Conservation (phyloP, 352 stramenopile genomes). For the Elongisporangium undulatum region DNA sequence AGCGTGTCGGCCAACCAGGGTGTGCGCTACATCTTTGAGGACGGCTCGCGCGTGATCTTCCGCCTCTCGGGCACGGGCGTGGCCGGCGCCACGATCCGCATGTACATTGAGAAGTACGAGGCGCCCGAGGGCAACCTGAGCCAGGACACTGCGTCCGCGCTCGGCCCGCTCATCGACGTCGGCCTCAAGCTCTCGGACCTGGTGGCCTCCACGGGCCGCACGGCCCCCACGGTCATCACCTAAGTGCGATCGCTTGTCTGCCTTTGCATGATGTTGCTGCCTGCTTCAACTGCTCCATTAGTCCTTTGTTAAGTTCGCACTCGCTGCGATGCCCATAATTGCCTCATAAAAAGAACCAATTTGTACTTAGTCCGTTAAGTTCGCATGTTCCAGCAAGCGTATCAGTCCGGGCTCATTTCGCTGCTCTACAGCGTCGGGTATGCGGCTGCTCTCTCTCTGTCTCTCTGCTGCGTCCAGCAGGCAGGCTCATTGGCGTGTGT, state of each 20-base stretch:
- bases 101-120: slow-evolving; percentile 99
- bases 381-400: slow-evolving; percentile 43
- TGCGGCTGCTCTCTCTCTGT: slow-evolving; percentile 5
- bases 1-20: slow-evolving; percentile 96
- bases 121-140: slow-evolving; percentile 75
- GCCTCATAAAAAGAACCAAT: not conserved
- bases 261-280: slow-evolving; percentile 2
- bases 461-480: not conserved
- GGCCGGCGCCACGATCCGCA: slow-evolving; percentile 95
- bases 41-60: slow-evolving; percentile 96
- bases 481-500: not conserved
- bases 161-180: slow-evolving; percentile 89
- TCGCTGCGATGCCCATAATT: not conserved
- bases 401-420: slow-evolving; percentile 50
- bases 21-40: slow-evolving; percentile 94
- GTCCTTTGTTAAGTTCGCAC: not conserved
- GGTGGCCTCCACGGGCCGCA: slow-evolving; percentile 90
- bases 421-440: slow-evolving; percentile 62
- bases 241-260: slow-evolving; percentile 66
- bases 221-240: slow-evolving; percentile 96
- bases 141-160: slow-evolving; percentile 67
- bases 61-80: slow-evolving; percentile 97
- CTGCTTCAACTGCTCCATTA: not conserved
- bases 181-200: slow-evolving; percentile 93
- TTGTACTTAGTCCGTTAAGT: not conserved